Base-by-base conservation (phyloP, 768 basidiomycete species). In the Tubosaeta sp. region DNA sequence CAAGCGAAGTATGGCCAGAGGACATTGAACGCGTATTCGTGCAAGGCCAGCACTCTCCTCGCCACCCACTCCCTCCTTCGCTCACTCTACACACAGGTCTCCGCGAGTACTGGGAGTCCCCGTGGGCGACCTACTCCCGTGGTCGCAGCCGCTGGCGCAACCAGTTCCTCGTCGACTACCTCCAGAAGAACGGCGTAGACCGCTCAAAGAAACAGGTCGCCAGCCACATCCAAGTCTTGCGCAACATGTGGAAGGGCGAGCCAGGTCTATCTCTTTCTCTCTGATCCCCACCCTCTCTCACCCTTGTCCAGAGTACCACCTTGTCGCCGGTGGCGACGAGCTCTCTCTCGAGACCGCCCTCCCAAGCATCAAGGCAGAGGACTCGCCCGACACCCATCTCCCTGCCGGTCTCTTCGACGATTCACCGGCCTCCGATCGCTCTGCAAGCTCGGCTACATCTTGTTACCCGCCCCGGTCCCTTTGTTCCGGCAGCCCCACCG, bases 161-260 rank as follows among this genome's bases (percentile, higher is more conserved):
- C 71, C 88, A 90, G 71, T 91, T 85, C 65, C 80, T 91, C 56
- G 88, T 91, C 65, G 87, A 90, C 57, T 85, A 87, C 62, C 80
- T 91, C 53, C 76, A 83, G 50, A 83, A 81, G 57, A 72, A 76
- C 34, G 85, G 84, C 50, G 80, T 91, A 64, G 76, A 77, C 26
- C 83, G 89, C 38, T 78, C 86, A 42, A 91, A 91, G 76, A 91
- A 91, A 68, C 89, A 91, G 68, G 89, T 91, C 57, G 89, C 89
- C n/a, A 88, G 85, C 67, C 89, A 91, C 62, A 87, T 91, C 48
- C 89, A 91, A 64, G 88, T 90, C 51, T 67, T 89, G 50, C 75
- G 88, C 46, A 91, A 91, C 64, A 91, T 91, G 88, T 90, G 87
- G 88, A 89, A 89, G 66, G 88, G 87, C 22, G 82, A 86, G 53